Evolutionary conservation across 2,329 filamentous ascomycete species (phyloP).

Genomic region (Sporothrix euskadiensis): DNA sequence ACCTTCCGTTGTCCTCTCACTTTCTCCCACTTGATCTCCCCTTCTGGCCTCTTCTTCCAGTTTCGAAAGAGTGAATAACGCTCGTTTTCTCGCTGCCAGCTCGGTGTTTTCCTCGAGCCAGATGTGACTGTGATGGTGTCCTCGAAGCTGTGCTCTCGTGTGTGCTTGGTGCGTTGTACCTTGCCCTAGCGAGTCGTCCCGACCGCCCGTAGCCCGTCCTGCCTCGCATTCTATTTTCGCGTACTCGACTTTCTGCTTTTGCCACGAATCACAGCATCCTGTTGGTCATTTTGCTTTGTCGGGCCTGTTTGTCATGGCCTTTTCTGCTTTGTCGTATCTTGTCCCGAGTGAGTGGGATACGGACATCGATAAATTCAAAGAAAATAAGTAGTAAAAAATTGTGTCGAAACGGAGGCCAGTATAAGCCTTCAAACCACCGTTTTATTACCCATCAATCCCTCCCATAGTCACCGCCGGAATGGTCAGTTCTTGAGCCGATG

Average conservation of each 20-base stretch:
- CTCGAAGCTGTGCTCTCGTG: background rate
- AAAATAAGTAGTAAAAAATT: background rate
- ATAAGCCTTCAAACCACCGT: background rate
- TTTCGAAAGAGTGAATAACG: background rate
- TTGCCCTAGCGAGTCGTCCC: background rate
- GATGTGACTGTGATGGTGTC: background rate
- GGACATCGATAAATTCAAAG: background rate
- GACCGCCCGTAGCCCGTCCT: background rate
- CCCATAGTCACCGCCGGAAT: background rate
- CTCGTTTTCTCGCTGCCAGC: background rate
- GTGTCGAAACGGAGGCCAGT: background rate
- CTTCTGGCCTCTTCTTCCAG: background rate
- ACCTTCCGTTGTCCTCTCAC: background rate
- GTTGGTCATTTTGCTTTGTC: conserved; percentile 11
- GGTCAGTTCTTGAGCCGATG: background rate
- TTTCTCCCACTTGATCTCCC: background rate
- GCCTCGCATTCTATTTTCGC: background rate
- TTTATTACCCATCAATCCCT: background rate
- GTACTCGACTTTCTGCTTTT: background rate
- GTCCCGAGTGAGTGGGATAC: background rate
- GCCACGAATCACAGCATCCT: background rate
- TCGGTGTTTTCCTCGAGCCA: background rate
- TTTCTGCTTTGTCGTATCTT: background rate
- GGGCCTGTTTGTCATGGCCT: background rate
- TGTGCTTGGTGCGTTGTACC: background rate